These are phyloP conservation scores for Didymella glomerata DNA, from an alignment of 2,329 filamentous ascomycete species.

Conservation along the genomic window DNA sequence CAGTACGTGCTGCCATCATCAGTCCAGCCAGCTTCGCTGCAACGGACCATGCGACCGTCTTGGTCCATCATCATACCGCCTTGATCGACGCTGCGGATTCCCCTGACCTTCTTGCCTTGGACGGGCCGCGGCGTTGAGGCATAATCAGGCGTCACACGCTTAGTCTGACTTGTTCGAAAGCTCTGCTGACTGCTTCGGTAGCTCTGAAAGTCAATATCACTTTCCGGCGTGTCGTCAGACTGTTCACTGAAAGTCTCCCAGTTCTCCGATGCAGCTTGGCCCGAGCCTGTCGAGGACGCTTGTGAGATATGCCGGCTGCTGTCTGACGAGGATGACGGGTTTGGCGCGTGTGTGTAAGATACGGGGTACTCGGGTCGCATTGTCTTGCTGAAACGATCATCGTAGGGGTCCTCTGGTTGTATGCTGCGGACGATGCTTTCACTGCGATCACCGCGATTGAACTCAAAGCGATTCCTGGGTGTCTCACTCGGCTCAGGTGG, in stretches of 20 bases:
- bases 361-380: constrained; percentile 39
- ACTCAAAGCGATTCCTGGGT: constrained; percentile 54
- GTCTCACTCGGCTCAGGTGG: constrained; percentile 59
- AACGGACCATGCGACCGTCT: constrained; percentile 55
- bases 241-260: constrained; percentile 96
- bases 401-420: constrained; percentile 84
- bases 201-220: constrained; percentile 81
- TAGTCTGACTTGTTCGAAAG: constrained; percentile 73
- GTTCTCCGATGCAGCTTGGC: constrained; percentile 86
- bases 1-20: constrained; percentile 56
- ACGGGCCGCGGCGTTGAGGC: constrained; percentile 44
- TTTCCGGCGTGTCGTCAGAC: constrained; percentile 70
- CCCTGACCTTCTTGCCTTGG: constrained; percentile 50
- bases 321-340: constrained; percentile 37
- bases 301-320: constrained; percentile 67
- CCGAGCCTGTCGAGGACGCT: constrained; percentile 63
- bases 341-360: constrained; percentile 34
- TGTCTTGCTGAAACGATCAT: constrained; percentile 54
- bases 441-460: constrained; percentile 58
- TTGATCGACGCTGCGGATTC: constrained; percentile 58
- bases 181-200: constrained; percentile 77
- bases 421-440: constrained; percentile 67
- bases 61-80: constrained; percentile 52
- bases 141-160: constrained; percentile 62
- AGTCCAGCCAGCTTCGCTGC: constrained; percentile 64